Base-by-base conservation (phyloP, 768 basidiomycete species). In the Tylopilus balloui region DNA sequence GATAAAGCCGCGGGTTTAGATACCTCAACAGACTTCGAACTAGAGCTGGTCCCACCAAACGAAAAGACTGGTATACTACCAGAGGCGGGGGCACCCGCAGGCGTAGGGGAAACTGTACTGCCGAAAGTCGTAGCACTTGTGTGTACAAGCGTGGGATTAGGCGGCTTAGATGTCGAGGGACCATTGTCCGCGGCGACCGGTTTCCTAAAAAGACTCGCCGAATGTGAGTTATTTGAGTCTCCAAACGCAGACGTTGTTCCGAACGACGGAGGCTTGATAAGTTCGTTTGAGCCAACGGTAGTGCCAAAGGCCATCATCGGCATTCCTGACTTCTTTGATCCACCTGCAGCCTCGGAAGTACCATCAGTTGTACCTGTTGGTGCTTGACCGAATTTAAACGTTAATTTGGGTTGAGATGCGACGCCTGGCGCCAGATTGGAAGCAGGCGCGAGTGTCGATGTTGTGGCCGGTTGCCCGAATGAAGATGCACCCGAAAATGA, bases 341-440 rank as follows among this genome's bases (percentile, higher is more conserved):
- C 64, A 61, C 51, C 29, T 49, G 47, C 51, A 23, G 55, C 48
- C 20, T 47, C 19, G 10, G 59, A 47, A 45, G 52, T 42, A 28
- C 59, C 54, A 50, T 70, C 67, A 13, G 59, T 39, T 12, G 65
- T 51, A 38, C 49, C 25, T 20, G 65, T 21, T 8, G 62, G 58
- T 11, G 61, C 32, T 45, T 64, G 44, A 27, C 56, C 50, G 12
- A 67, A 62, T 25, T 49, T 57, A 32, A 57, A 55, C 2, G 52
- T 52, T 4, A 47, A 32, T 35, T 67, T 64, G 17, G 64, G 50
- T 24, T 60, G 66, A 15, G 55, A 43, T 31, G 47, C 28, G 23
- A 53, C 44, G 19, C 52, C 42, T 2, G 48, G 29, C 1, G 45
- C 28, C 3, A 57, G 28, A 32, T 53, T 43, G 24, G 52, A 27